Conservation (phyloP, 2,329 filamentous ascomycete species). For the Neonectria punicea region DNA sequence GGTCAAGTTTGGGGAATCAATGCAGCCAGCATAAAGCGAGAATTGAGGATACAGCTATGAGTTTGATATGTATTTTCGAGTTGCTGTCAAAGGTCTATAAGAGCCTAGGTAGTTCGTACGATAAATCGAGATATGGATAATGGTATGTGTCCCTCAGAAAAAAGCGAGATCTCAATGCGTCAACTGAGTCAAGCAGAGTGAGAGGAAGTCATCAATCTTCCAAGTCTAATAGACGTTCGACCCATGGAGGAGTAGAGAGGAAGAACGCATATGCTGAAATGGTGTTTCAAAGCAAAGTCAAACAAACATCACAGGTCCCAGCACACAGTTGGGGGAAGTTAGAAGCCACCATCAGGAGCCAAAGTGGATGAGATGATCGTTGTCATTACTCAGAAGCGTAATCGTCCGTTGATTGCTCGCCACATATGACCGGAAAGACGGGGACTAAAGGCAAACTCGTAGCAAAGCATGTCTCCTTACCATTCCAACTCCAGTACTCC, state of each 20-base stretch:
- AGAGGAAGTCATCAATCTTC: slow-evolving; percentile 62
- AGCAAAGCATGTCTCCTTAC: slow-evolving; percentile 22
- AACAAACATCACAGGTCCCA: not conserved
- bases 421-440: not conserved
- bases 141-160: slow-evolving; percentile 57
- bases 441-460: slow-evolving; percentile 9
- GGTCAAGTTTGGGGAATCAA: not conserved
- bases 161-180: slow-evolving; percentile 59
- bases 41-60: not conserved
- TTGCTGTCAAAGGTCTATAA: not conserved
- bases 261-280: slow-evolving; percentile 67
- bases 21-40: not conserved
- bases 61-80: too few species aligned
- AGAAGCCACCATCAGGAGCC: not conserved
- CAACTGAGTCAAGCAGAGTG: slow-evolving; percentile 61
- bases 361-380: not conserved
- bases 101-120: not conserved
- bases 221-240: slow-evolving; percentile 65
- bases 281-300: slow-evolving; percentile 40
- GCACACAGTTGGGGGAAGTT: not conserved
- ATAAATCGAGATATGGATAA: not conserved
- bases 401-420: slow-evolving; percentile 14
- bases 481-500: slow-evolving; percentile 35
- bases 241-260: slow-evolving; percentile 59
- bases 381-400: slow-evolving; percentile 30